These are phyloP conservation scores for Aureobasidium lini DNA, from an alignment of 2,329 filamentous ascomycete genomes.

Conservation along the genomic window DNA sequence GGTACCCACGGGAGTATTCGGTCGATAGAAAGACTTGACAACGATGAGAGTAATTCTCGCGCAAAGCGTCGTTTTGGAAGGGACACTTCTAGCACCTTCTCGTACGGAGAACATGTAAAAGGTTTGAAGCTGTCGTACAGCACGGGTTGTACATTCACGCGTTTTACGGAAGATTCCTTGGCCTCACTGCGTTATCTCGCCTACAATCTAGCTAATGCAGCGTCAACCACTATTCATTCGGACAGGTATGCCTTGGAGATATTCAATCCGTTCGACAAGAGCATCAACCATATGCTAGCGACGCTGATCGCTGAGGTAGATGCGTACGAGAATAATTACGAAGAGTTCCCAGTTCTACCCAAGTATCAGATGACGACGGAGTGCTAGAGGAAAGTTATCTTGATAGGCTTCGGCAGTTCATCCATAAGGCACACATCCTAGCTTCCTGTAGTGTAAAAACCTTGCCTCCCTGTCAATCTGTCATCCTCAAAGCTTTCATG, in stretches of 20 bases:
- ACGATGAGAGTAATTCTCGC: not conserved
- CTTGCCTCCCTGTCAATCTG: too few relatives aligned
- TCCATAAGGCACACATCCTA: too few relatives aligned
- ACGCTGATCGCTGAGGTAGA: not conserved
- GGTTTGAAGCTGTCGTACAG: conserved; percentile 7
- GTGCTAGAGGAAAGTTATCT: too few relatives aligned
- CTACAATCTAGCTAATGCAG: not conserved
- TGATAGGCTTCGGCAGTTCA: too few relatives aligned
- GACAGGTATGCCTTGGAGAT: conserved; percentile 7
- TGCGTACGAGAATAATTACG: not conserved
- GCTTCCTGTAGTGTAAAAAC: too few relatives aligned
- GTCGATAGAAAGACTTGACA: not conserved
- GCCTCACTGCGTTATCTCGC: not conserved
- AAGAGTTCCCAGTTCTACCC: too few relatives aligned
- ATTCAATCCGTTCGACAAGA: not conserved
- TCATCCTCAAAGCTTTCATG: too few relatives aligned
- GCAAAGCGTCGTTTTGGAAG: not conserved
- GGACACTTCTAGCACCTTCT: conserved; percentile 4
- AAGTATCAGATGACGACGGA: too few relatives aligned
- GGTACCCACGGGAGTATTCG: not conserved
- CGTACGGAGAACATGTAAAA: not conserved
- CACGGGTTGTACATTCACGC: not conserved
- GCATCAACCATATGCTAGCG: not conserved
- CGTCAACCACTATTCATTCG: not conserved
- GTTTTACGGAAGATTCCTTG: not conserved